Evolutionary conservation across 2,329 filamentous ascomycete species (phyloP).

Genomic region (Arthrobotrys conoides): DNA sequence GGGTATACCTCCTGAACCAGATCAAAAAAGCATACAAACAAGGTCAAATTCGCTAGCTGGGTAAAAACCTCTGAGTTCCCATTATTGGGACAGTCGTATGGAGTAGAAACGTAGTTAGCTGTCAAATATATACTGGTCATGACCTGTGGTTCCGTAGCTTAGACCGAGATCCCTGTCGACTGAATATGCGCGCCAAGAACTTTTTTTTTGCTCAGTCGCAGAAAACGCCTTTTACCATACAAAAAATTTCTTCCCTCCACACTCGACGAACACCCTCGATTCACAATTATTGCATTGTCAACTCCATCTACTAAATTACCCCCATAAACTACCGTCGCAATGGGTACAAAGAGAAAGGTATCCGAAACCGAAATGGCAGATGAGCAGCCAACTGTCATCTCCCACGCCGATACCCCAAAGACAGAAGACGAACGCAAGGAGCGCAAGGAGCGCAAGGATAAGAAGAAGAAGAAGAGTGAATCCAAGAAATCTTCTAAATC

Average conservation of each 20-base stretch:
- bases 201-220: slow-evolving; percentile 41
- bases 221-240: slow-evolving; percentile 8
- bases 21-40: too few species aligned
- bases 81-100: too few species aligned
- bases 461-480: slow-evolving; percentile 33
- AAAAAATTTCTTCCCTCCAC: slow-evolving; percentile 43
- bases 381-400: slow-evolving; percentile 40
- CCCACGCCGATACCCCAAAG: slow-evolving; percentile 42
- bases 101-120: too few species aligned
- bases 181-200: slow-evolving; percentile 19
- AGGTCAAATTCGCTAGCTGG: too few species aligned
- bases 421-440: slow-evolving; percentile 18
- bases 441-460: slow-evolving; percentile 30
- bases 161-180: slow-evolving; percentile 16
- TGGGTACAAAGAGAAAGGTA: slow-evolving; percentile 60
- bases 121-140: too few species aligned
- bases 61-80: too few species aligned
- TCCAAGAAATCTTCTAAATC: slow-evolving; percentile 41
- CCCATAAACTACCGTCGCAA: slow-evolving; percentile 28
- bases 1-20: too few species aligned
- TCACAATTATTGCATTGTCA: not conserved
- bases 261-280: not conserved
- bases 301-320: not conserved
- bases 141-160: not conserved
- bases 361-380: slow-evolving; percentile 41